Conservation (phyloP, 2,329 filamentous ascomycete species). For the Hymenoscyphus scutula region DNA sequence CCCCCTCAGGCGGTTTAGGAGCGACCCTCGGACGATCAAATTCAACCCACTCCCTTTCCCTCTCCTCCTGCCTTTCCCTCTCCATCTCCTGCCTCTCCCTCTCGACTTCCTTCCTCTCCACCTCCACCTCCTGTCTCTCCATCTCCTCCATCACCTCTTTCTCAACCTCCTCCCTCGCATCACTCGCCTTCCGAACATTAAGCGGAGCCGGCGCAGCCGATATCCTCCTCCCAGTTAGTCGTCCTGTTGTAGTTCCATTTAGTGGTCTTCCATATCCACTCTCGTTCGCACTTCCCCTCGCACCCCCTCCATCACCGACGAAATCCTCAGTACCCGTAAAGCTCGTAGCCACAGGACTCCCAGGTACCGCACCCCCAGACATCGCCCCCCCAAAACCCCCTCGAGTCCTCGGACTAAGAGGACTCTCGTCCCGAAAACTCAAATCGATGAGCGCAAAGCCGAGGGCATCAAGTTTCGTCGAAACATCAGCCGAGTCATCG, state of each 20-base stretch:
- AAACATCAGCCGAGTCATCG: neutral
- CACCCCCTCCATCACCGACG: too few relatives aligned
- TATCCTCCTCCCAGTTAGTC: neutral
- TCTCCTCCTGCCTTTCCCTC: neutral
- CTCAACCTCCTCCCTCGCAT: neutral
- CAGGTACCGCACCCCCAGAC: too few relatives aligned
- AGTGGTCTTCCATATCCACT: too few relatives aligned
- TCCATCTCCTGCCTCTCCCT: too few relatives aligned
- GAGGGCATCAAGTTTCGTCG: neutral
- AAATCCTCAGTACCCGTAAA: neutral
- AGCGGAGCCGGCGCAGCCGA: neutral
- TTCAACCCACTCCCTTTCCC: neutral
- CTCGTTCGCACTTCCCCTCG: too few relatives aligned
- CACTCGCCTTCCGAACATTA: neutral
- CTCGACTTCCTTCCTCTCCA: too few relatives aligned
- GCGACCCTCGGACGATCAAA: neutral
- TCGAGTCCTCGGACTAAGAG: too few relatives aligned
- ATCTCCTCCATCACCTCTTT: too few relatives aligned
- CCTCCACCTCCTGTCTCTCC: too few relatives aligned
- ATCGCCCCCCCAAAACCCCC: too few relatives aligned
- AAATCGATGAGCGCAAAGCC: constrained; percentile 4
- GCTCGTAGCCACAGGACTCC: neutral
- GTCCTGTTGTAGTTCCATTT: neutral
- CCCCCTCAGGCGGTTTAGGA: neutral
- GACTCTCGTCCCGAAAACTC: neutral